These are phyloP conservation scores for Phragmites australis DNA, from an alignment of 176 grass and related monocot species.

Conservation along the genomic window DNA sequence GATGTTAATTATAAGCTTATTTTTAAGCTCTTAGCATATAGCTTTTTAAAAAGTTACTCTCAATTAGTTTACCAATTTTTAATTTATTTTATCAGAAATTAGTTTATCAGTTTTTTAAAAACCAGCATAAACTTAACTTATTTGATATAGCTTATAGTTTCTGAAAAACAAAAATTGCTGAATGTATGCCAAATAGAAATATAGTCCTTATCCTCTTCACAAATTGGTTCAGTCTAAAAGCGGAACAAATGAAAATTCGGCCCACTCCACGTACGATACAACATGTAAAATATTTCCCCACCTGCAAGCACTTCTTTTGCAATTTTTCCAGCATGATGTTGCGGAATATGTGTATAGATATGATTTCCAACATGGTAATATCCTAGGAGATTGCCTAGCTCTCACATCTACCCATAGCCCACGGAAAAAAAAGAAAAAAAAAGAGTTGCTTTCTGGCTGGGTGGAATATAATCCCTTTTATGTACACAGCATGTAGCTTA, in stretches of 20 bases:
- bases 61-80: too few relatives aligned
- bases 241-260: not conserved
- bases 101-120: too few relatives aligned
- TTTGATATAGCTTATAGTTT: too few relatives aligned
- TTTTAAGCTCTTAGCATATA: too few relatives aligned
- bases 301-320: not conserved
- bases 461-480: conserved; percentile 24
- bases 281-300: not conserved
- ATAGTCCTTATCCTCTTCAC: not conserved
- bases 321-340: conserved; percentile 35
- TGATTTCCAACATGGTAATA: conserved; percentile 27
- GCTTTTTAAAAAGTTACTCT: too few relatives aligned
- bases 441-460: conserved; percentile 13
- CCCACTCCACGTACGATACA: conserved; percentile 30
- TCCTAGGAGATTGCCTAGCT: conserved; percentile 1
- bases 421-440: not conserved
- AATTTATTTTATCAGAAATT: too few relatives aligned
- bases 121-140: too few relatives aligned
- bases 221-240: conserved; percentile 17
- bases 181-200: too few relatives aligned
- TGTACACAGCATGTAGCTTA: conserved; percentile 23
- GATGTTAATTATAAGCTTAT: too few relatives aligned
- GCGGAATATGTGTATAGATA: conserved; percentile 21
- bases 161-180: too few relatives aligned
- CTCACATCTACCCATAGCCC: conserved; percentile 11